These are phyloP conservation scores for Hyparrhenia diplandra DNA, from an alignment of 176 grass and related monocot genomes.

Conservation along the genomic window DNA sequence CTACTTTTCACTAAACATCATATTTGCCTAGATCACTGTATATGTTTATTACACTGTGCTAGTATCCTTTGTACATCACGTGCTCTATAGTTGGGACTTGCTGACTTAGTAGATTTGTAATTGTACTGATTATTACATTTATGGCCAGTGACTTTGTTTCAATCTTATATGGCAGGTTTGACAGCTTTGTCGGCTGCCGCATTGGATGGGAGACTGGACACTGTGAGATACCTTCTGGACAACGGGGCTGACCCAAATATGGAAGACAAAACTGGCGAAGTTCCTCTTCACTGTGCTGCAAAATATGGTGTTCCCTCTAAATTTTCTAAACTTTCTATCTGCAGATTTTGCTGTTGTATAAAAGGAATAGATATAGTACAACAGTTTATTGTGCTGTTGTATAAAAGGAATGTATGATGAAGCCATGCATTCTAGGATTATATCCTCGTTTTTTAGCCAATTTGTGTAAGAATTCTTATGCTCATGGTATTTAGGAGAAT, in stretches of 20 bases:
- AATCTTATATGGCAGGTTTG: constrained; percentile 24
- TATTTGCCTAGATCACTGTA: not conserved
- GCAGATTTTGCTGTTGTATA: not conserved
- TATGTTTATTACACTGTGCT: not conserved
- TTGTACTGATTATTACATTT: not conserved
- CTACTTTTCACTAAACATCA: not conserved
- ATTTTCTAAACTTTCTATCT: not conserved
- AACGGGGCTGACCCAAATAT: not conserved
- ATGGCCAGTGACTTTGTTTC: not conserved
- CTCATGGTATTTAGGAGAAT: not conserved
- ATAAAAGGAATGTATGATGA: no score
- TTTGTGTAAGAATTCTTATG: not conserved
- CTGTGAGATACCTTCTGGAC: not conserved
- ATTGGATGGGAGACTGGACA: constrained; percentile 21
- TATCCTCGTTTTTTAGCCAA: not conserved
- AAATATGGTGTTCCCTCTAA: not conserved
- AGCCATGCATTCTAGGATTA: not conserved
- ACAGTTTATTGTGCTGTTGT: not conserved
- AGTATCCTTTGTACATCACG: not conserved
- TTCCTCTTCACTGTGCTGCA: constrained; percentile 16
- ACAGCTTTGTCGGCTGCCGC: constrained; percentile 30
- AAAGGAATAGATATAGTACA: not conserved
- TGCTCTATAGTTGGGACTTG: not conserved
- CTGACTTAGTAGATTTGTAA: not conserved
- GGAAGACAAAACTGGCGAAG: not conserved